phyloP scores from a whole-genome alignment of 2,329 filamentous ascomycete genomes.

The Diaporthe helianthi region DNA sequence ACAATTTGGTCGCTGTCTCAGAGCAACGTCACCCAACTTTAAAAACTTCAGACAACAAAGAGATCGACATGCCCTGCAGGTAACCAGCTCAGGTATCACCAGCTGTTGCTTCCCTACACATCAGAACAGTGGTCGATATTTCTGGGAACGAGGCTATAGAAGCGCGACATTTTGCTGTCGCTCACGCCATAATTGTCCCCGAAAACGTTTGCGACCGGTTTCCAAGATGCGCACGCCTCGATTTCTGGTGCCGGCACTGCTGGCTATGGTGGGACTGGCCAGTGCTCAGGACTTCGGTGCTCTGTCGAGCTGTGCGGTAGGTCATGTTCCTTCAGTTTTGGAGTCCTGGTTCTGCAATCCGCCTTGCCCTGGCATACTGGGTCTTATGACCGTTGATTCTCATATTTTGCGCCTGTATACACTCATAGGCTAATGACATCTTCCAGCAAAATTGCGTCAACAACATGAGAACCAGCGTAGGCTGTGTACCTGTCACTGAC shows the following conservation, averaged over 20 bases:
- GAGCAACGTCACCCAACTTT: constrained; percentile 1
- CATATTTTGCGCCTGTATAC: too few relatives aligned
- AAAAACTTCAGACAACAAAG: background rate
- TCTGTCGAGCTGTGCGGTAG: constrained; percentile 33
- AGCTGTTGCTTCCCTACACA: background rate
- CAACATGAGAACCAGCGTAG: constrained; percentile 25
- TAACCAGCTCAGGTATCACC: background rate
- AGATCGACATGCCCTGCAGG: constrained; percentile 21
- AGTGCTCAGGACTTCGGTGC: constrained; percentile 33
- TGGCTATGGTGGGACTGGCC: constrained; percentile 28
- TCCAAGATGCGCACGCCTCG: constrained; percentile 26
- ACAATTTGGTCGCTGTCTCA: background rate
- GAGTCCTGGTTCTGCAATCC: background rate
- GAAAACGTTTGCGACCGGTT: background rate
- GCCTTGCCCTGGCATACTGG: background rate
- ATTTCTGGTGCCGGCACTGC: constrained; percentile 27
- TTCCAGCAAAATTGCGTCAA: constrained; percentile 26
- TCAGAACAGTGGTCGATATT: background rate
- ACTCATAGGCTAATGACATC: background rate
- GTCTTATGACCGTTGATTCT: background rate
- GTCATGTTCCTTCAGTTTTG: background rate
- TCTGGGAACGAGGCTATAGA: background rate
- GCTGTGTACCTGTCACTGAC: constrained; percentile 32
- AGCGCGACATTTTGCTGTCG: background rate
- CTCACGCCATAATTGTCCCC: background rate